Conservation (phyloP, 2,329 filamentous ascomycete genomes). For the Phialocephala subalpina region DNA sequence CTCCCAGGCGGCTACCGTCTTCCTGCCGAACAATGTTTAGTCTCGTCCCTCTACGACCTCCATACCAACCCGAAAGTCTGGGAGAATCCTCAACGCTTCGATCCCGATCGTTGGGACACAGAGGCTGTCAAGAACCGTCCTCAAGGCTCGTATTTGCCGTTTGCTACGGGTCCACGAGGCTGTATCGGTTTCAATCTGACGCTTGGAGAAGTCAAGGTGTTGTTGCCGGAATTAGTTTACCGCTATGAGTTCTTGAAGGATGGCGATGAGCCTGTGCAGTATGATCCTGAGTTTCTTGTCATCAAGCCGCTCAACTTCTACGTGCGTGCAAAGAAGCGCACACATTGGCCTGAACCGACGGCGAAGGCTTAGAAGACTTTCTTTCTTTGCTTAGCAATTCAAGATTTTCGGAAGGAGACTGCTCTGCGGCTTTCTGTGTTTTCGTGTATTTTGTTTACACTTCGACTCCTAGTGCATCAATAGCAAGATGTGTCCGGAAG, state of each 20-base stretch:
- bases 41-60: not conserved
- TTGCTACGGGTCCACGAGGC: slow-evolving; percentile 8
- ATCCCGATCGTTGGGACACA: not conserved
- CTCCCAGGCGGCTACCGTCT: no score
- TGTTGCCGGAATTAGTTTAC: slow-evolving; percentile 7
- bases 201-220: slow-evolving; percentile 7
- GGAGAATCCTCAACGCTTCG: not conserved
- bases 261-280: slow-evolving; percentile 6
- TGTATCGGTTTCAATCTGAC: slow-evolving; percentile 11
- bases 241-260: slow-evolving; percentile 2
- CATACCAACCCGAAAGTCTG: slow-evolving; percentile 4
- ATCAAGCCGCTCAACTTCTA: no score
- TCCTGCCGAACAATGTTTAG: no score
- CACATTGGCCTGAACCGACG: no score
- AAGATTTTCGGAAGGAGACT: no score
- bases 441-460: no score
- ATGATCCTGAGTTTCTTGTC: slow-evolving; percentile 6
- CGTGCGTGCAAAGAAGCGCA: no score
- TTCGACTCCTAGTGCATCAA: no score
- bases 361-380: no score
- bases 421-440: no score
- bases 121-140: slow-evolving; percentile 1
- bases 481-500: no score
- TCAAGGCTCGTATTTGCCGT: slow-evolving; percentile 7
- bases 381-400: no score